Base-by-base conservation (phyloP, 2,329 filamentous ascomycete species). In the Beauveria australis region DNA sequence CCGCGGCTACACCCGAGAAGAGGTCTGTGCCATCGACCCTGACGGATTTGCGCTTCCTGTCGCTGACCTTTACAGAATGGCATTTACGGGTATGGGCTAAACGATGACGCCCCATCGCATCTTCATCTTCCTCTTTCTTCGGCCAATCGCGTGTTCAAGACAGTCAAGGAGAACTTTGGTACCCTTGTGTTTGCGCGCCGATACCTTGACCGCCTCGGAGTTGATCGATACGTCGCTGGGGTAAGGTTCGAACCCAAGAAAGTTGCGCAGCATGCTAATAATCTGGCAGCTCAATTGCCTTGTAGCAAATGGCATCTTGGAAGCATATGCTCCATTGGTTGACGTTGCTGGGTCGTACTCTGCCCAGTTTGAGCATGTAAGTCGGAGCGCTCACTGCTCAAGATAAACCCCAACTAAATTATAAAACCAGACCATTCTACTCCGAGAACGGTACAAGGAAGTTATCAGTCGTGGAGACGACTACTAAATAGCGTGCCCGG, bases 1-100 rank as follows among this genome's bases (percentile, higher is more conserved):
- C 62, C 89, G 89, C 68, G 92, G 91, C 63, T 87, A 88, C 69
- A 85, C 93, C 48, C 79, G 82, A 65, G 91, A 96, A 67, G 89
- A 4, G 65, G 56, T 59, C 1, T 14, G 44, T 10, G 47, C 1
- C 1, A 28, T 1, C 0, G 3, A 28, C 3, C 56, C 81, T 79
- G 14, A 26, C 18, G 18, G 2, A 4, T 19, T 44, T 33, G 4
- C 16, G 28, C 4, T 18, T 14, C 12, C n/a, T 14, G 44, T 41
- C 8, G 44, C 55, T 51, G 22, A 58, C 33, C 2, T 33, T 14
- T 33, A 12, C n/a, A 59, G 49, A 64, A 70, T 19, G 81, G 80
- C 0, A 69, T 82, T 19, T 84, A 82, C 59, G 80, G 80, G 14
- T 84, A 84, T 53, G 78, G 77, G 3, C 70, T 77, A 62, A 70